Evolutionary conservation across 2,329 filamentous ascomycete species (phyloP).

Genomic region (Botrytis hyacinthi): DNA sequence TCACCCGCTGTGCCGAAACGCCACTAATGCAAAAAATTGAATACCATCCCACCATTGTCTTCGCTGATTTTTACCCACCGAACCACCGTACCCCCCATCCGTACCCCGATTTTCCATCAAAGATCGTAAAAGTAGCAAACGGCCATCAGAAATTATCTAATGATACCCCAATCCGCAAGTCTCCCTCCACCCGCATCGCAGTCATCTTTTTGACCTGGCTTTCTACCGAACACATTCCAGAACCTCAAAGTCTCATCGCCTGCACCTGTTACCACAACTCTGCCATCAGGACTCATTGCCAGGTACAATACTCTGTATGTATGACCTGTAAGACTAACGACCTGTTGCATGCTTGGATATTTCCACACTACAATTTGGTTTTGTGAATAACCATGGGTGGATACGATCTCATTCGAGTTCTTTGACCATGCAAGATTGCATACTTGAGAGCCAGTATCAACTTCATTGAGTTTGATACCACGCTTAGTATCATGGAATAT

Average conservation of each 20-base stretch:
- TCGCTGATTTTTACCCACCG: constrained; percentile 8
- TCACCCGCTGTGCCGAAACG: constrained; percentile 16
- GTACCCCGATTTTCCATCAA: constrained; percentile 3
- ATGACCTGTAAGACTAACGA: constrained; percentile 91
- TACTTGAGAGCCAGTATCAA: constrained; percentile 97
- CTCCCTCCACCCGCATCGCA: constrained; percentile 60
- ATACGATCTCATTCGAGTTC: constrained; percentile 96
- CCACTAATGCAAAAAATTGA: constrained; percentile 20
- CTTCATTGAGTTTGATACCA: constrained; percentile 77
- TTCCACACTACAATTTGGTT: constrained; percentile 99
- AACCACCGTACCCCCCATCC: not conserved
- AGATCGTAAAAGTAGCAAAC: constrained; percentile 5
- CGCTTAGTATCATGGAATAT: constrained; percentile 96
- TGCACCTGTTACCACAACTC: constrained; percentile 90
- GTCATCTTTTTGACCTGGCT: constrained; percentile 66
- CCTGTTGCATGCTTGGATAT: constrained; percentile 96
- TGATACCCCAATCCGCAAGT: constrained; percentile 78
- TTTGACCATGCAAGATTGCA: constrained; percentile 98
- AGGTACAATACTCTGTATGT: constrained; percentile 95
- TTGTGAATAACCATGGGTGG: constrained; percentile 94
- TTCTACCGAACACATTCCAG: constrained; percentile 92
- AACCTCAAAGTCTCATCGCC: constrained; percentile 95
- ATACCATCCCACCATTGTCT: constrained; percentile 9
- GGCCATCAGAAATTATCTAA: constrained; percentile 53
- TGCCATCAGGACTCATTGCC: constrained; percentile 94